Evolutionary conservation across 148 eudicot genomes (phyloP).

Genomic region (Rhododendron ovatum): DNA sequence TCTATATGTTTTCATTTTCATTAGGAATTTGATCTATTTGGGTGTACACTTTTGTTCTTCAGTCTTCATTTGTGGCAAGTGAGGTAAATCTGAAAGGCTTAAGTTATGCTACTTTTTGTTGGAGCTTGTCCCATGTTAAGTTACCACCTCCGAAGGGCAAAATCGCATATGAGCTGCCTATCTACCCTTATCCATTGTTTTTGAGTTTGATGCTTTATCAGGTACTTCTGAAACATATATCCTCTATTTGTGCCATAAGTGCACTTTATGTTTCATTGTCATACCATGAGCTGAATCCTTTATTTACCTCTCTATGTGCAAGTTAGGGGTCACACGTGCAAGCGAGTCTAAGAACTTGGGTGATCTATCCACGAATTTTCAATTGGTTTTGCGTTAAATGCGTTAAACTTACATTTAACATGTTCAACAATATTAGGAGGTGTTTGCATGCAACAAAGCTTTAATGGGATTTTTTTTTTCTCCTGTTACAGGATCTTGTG

Average conservation of each 20-base stretch:
- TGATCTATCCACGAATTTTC: neutral
- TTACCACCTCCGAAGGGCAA: neutral
- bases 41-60: neutral
- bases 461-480: neutral
- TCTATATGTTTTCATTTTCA: neutral
- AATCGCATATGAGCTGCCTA: neutral
- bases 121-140: neutral
- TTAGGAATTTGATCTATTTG: neutral
- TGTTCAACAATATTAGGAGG: neutral
- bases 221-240: neutral
- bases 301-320: neutral
- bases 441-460: neutral
- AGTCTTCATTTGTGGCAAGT: neutral
- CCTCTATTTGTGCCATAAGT: neutral
- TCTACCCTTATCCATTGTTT: neutral
- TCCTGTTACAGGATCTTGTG: conserved; percentile 64
- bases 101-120: neutral
- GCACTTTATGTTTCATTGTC: neutral
- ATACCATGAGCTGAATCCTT: neutral
- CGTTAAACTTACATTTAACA: neutral
- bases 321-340: neutral
- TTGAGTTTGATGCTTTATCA: neutral
- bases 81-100: neutral
- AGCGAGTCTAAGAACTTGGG: neutral
- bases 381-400: neutral